Evolutionary conservation across 768 basidiomycete genomes (phyloP).

Genomic region (Amanita polypyramis): DNA sequence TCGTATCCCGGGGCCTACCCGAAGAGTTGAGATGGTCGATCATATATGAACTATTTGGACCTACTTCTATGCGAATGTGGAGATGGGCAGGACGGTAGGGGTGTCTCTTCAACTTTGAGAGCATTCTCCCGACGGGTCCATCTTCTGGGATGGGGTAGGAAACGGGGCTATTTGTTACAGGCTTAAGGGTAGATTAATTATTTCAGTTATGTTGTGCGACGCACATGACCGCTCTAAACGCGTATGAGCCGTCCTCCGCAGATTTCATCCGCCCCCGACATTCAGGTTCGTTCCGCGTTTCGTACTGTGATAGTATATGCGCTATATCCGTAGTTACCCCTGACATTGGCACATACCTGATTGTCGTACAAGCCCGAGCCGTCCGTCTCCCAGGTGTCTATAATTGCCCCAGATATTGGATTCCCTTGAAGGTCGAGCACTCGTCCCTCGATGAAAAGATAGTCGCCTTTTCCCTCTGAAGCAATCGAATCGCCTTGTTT

Average conservation of each 20-base stretch:
- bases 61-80: constrained; percentile 59
- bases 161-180: constrained; percentile 25
- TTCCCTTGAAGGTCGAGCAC: constrained; percentile 52
- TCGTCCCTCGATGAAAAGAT: constrained; percentile 71
- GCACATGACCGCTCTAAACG: constrained; percentile 61
- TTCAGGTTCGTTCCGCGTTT: constrained; percentile 46
- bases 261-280: constrained; percentile 60
- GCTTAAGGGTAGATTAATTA: background rate
- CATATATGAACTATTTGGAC: background rate
- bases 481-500: constrained; percentile 66
- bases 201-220: too few relatives aligned
- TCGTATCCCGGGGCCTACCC: constrained; percentile 59
- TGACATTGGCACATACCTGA: constrained; percentile 18
- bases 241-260: constrained; percentile 51
- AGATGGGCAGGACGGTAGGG: constrained; percentile 73
- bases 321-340: background rate
- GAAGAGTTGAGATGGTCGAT: background rate
- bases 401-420: constrained; percentile 53
- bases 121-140: constrained; percentile 61
- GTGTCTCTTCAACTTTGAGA: constrained; percentile 51
- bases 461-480: constrained; percentile 79
- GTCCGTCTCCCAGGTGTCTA: constrained; percentile 85
- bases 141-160: constrained; percentile 74
- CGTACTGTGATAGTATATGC: constrained; percentile 39
- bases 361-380: constrained; percentile 36